A percentile compares a stretch with the other conserved stretches of the same genome.
These are phyloP conservation scores for Leishmania tropica DNA, from an alignment of 208 protist species.

Conservation along the genomic window DNA sequence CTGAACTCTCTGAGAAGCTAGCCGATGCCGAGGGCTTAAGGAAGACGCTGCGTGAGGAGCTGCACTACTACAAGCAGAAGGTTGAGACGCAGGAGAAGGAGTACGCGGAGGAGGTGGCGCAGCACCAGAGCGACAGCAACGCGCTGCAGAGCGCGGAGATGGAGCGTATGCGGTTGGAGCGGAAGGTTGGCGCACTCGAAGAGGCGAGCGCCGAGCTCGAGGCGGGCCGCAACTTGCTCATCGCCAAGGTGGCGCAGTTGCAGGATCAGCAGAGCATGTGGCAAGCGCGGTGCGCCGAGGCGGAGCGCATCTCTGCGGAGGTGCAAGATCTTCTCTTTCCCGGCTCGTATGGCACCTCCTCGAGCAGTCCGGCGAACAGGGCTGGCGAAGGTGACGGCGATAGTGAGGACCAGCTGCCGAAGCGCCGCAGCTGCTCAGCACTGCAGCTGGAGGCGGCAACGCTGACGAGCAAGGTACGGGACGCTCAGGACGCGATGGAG, in stretches of 20 bases:
- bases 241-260: slow-evolving; percentile 45
- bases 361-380: not conserved
- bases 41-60: slow-evolving; percentile 28
- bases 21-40: slow-evolving; percentile 23
- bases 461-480: slow-evolving; percentile 11
- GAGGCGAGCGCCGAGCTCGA: slow-evolving; percentile 36
- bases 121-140: slow-evolving; percentile 24
- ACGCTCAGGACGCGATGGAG: slow-evolving; percentile 20
- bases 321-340: slow-evolving; percentile 33
- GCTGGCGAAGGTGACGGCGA: not conserved
- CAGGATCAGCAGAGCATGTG: slow-evolving; percentile 33
- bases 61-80: slow-evolving; percentile 32
- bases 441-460: slow-evolving; percentile 2
- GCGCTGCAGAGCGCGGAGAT: slow-evolving; percentile 39
- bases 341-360: not conserved
- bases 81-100: slow-evolving; percentile 24
- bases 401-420: not conserved
- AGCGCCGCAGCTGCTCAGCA: not conserved
- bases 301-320: slow-evolving; percentile 30
- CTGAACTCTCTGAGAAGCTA: slow-evolving; percentile 17
- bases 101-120: slow-evolving; percentile 24
- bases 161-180: slow-evolving; percentile 39
- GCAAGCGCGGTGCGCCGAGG: slow-evolving; percentile 30
- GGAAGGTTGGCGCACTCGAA: slow-evolving; percentile 39
- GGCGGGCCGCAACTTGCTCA: slow-evolving; percentile 40